Evolutionary conservation across 306 rosid genomes (phyloP).

Genomic region (Carpinus fangiana): DNA sequence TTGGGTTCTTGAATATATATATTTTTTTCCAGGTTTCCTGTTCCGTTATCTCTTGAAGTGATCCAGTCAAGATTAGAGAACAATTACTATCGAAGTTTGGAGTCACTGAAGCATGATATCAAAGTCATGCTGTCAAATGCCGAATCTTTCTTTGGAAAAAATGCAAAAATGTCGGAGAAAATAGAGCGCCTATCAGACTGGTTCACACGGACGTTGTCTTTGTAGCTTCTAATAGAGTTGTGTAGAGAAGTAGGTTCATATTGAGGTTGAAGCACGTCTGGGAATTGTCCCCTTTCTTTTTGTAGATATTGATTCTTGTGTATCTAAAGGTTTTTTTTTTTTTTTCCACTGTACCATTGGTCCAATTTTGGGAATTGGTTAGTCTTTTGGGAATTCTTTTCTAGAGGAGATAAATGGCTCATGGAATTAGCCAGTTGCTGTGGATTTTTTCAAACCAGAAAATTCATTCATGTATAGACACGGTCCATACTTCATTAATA

Average conservation of each 20-base stretch:
- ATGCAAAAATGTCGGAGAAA: conserved; percentile 50
- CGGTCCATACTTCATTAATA: conserved; percentile 35
- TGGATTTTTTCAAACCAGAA: conserved; percentile 51
- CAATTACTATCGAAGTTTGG: conserved; percentile 79
- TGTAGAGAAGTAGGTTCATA: conserved; percentile 29
- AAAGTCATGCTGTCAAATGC: conserved; percentile 62
- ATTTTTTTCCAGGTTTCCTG: conserved; percentile 71
- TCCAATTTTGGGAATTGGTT: conserved; percentile 25
- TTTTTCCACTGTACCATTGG: conserved; percentile 23
- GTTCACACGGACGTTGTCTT: conserved; percentile 59
- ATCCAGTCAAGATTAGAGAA: conserved; percentile 78
- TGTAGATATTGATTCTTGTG: conserved; percentile 36
- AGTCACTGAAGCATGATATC: conserved; percentile 83
- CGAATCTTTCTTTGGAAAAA: conserved; percentile 59
- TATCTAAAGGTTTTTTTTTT: conserved; percentile 6
- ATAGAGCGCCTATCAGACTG: conserved; percentile 77
- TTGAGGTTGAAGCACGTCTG: conserved; percentile 36
- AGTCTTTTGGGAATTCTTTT: conserved; percentile 25
- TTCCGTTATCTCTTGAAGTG: conserved; percentile 73
- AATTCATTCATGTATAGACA: conserved; percentile 74
- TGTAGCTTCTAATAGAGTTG: conserved; percentile 37
- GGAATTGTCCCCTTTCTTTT: conserved; percentile 25
- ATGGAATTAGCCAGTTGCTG: conserved; percentile 46
- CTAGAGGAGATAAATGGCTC: conserved; percentile 32
- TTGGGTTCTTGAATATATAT: neutral